These are phyloP conservation scores for Nyssa sinensis DNA, from an alignment of 148 eudicot genomes.

Conservation along the genomic window DNA sequence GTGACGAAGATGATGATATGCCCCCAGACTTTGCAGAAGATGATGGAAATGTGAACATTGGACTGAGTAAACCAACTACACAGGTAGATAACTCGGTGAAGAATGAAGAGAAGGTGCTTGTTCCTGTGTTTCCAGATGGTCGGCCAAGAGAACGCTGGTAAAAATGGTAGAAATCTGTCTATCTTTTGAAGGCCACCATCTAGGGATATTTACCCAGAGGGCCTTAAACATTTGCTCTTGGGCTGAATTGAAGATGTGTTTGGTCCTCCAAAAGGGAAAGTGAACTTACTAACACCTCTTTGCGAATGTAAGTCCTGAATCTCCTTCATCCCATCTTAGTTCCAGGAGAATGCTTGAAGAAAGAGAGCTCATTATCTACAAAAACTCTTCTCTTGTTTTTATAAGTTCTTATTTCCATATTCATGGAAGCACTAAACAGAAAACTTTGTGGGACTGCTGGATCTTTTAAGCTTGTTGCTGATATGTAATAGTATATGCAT, in stretches of 20 bases:
- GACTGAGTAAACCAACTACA: conserved; percentile 35
- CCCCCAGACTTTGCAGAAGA: conserved; percentile 79
- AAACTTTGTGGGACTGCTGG: background rate
- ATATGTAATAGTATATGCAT: background rate
- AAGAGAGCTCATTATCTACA: background rate
- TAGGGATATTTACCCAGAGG: background rate
- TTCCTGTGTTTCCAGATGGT: conserved; percentile 82
- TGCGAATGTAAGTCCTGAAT: background rate
- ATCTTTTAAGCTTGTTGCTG: background rate
- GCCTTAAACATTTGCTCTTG: background rate
- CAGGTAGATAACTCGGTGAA: conserved; percentile 27
- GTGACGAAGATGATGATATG: conserved; percentile 68
- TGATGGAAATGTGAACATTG: conserved; percentile 37
- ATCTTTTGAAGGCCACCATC: background rate
- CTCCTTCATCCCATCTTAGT: background rate
- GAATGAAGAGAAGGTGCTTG: conserved; percentile 45
- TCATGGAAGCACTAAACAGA: background rate
- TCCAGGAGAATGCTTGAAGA: conserved; percentile 4
- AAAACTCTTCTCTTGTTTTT: background rate
- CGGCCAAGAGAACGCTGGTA: conserved; percentile 94
- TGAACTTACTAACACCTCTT: background rate
- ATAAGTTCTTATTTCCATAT: background rate
- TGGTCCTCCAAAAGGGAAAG: background rate
- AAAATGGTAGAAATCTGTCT: conserved; percentile 13
- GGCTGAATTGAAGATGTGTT: background rate